Conservation (phyloP, 768 basidiomycete genomes). For the Rhizopogon vesiculosus region DNA sequence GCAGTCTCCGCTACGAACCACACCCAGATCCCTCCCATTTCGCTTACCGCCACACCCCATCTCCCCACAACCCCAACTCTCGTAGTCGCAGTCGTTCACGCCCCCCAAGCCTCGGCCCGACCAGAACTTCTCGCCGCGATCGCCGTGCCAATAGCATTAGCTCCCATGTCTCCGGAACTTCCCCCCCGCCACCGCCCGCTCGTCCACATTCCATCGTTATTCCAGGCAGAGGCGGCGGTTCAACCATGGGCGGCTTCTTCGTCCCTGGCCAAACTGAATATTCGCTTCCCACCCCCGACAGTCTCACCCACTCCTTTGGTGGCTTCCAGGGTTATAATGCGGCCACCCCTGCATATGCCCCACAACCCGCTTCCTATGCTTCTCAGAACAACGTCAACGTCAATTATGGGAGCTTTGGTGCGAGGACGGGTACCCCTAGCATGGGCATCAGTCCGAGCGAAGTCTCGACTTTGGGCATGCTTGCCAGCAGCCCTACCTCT, state of each 20-base stretch:
- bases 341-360: slow-evolving; percentile 19
- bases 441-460: slow-evolving; percentile 24
- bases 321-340: slow-evolving; percentile 28
- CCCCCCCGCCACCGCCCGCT: slow-evolving; percentile 35
- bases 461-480: slow-evolving; percentile 17
- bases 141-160: slow-evolving; percentile 59
- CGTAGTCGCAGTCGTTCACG: slow-evolving; percentile 45
- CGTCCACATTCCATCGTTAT: slow-evolving; percentile 71
- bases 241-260: slow-evolving; percentile 28
- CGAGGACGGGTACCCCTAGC: slow-evolving; percentile 11
- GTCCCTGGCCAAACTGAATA: slow-evolving; percentile 31
- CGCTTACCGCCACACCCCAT: slow-evolving; percentile 22
- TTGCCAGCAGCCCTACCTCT: slow-evolving; percentile 7
- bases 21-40: slow-evolving; percentile 29
- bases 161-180: slow-evolving; percentile 48
- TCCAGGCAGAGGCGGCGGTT: slow-evolving; percentile 35
- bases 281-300: slow-evolving; percentile 41
- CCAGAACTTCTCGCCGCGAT: slow-evolving; percentile 46
- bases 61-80: slow-evolving; percentile 28
- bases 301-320: slow-evolving; percentile 23
- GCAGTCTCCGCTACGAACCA: slow-evolving; percentile 47
- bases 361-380: slow-evolving; percentile 29
- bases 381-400: slow-evolving; percentile 11
- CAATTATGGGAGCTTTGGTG: not conserved
- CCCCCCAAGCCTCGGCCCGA: slow-evolving; percentile 40